Conservation (phyloP, 768 basidiomycete genomes). For the Mycena indigotica region DNA sequence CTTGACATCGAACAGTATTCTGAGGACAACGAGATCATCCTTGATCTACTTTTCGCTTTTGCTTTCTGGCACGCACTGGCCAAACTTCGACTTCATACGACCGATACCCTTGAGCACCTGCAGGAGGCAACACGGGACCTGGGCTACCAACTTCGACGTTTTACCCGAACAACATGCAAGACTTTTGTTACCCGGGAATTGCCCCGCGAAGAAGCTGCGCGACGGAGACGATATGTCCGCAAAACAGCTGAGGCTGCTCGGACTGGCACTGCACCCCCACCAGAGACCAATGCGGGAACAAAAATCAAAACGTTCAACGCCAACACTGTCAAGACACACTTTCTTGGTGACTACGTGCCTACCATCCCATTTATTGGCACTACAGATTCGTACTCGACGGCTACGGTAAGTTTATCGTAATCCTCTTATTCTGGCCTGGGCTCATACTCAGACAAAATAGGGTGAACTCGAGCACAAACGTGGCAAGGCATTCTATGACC, state of each 20-base stretch:
- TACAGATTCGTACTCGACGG: constrained; percentile 40
- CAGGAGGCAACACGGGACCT: constrained; percentile 2
- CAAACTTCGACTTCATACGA: not conserved
- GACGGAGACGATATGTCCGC: constrained; percentile 7
- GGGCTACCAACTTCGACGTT: not conserved
- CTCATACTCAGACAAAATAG: too few species aligned
- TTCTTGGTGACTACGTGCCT: constrained; percentile 34
- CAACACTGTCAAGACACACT: constrained; percentile 35
- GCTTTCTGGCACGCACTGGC: constrained; percentile 17
- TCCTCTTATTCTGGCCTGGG: too few species aligned
- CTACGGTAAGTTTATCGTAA: constrained; percentile 32
- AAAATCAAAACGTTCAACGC: constrained; percentile 28
- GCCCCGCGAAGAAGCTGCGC: not conserved
- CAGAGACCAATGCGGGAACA: not conserved
- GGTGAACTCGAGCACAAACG: too few species aligned
- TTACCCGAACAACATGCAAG: not conserved
- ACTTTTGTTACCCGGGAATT: constrained; percentile 3
- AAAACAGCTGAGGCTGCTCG: constrained; percentile 15
- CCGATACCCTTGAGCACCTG: constrained; percentile 21
- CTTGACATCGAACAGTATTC: too few species aligned
- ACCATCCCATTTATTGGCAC: constrained; percentile 32
- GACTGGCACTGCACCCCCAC: not conserved
- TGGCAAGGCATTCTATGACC: too few species aligned
- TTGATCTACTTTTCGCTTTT: constrained; percentile 15
- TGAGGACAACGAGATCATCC: constrained; percentile 6